A percentile compares a stretch with the other conserved stretches of the same genome.
Conservation (phyloP, 2,329 filamentous ascomycete genomes). For the Chaetomium strumarium region DNA sequence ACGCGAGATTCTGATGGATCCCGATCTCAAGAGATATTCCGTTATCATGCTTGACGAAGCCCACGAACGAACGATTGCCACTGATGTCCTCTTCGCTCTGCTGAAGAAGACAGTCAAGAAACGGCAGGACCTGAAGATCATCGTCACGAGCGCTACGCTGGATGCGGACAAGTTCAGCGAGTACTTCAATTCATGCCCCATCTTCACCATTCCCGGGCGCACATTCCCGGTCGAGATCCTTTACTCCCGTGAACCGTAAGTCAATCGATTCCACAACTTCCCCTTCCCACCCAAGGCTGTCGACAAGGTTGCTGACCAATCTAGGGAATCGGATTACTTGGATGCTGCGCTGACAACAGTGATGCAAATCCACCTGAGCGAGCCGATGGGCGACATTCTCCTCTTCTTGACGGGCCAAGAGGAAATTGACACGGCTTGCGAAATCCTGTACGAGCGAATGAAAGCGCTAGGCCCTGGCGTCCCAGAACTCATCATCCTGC, state of each 20-base stretch:
- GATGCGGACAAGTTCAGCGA: conserved; percentile 96
- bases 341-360: conserved; percentile 92
- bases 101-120: conserved; percentile 89
- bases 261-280: neutral
- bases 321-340: conserved; percentile 80
- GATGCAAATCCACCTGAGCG: conserved; percentile 95
- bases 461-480: conserved; percentile 87
- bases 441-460: conserved; percentile 92
- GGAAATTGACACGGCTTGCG: conserved; percentile 92
- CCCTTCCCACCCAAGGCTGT: neutral
- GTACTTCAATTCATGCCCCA: conserved; percentile 94
- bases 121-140: conserved; percentile 83
- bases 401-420: conserved; percentile 96
- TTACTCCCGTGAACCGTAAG: conserved; percentile 76
- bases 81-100: conserved; percentile 89
- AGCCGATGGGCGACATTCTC: conserved; percentile 89
- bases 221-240: conserved; percentile 95
- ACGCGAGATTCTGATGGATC: conserved; percentile 88
- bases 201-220: conserved; percentile 91
- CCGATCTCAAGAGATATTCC: conserved; percentile 81
- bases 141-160: conserved; percentile 92
- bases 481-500: conserved; percentile 85
- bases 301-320: conserved; percentile 1
- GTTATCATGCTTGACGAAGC: conserved; percentile 98
- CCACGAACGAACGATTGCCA: conserved; percentile 93